Conservation (phyloP, 139 green algal species). For the Pseudopediastrum boryanum region DNA sequence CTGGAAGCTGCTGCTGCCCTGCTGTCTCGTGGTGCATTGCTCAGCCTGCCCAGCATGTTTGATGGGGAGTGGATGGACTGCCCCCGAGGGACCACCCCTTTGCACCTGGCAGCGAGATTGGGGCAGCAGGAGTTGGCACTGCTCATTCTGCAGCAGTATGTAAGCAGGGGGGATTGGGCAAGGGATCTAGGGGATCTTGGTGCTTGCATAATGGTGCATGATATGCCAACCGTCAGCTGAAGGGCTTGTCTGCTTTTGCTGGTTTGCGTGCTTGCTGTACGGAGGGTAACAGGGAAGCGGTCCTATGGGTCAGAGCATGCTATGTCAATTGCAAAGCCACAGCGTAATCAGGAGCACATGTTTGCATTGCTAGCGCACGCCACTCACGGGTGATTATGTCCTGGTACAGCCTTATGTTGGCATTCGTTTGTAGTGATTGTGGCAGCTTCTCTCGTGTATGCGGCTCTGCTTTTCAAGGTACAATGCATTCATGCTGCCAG, state of each 20-base stretch:
- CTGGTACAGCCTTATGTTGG: background rate
- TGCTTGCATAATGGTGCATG: background rate
- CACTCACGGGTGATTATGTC: background rate
- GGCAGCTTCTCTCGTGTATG: background rate
- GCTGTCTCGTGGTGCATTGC: slow-evolving; percentile 6
- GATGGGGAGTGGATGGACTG: slow-evolving; percentile 38
- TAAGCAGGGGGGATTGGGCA: no score
- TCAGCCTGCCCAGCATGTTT: slow-evolving; percentile 23
- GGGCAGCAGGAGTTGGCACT: slow-evolving; percentile 20
- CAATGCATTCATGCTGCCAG: background rate
- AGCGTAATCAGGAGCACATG: background rate
- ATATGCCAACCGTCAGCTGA: background rate
- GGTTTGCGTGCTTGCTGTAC: background rate
- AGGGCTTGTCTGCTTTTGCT: background rate
- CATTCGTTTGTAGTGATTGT: background rate
- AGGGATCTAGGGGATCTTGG: background rate
- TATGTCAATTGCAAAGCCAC: background rate
- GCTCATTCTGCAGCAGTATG: slow-evolving; percentile 33
- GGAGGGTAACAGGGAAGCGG: background rate
- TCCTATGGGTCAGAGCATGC: background rate
- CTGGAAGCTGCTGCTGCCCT: slow-evolving; percentile 19
- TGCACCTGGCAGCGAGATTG: slow-evolving; percentile 44
- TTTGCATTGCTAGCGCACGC: background rate
- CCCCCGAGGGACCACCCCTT: slow-evolving; percentile 29
- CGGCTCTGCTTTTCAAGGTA: background rate